Percentiles rank a stretch among this genome's conserved stretches.
Conservation (phyloP, 495 filamentous ascomycete species). For the Xylaria bambusicola region DNA sequence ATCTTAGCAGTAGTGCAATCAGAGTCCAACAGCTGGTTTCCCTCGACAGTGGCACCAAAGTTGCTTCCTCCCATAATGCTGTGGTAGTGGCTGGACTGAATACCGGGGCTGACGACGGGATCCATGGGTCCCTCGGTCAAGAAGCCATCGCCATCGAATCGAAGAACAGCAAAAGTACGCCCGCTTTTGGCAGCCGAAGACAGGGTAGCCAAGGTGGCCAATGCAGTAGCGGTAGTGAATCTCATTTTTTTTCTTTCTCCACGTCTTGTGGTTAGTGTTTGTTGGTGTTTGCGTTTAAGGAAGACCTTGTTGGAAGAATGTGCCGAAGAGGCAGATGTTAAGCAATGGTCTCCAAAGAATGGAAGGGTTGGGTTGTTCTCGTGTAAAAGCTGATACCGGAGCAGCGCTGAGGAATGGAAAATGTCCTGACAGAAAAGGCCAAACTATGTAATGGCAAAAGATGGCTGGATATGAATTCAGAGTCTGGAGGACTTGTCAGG, state of each 20-base stretch:
- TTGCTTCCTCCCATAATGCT: conserved; percentile 69
- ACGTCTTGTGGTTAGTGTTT: conserved; percentile 5
- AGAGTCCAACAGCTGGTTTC: conserved; percentile 57
- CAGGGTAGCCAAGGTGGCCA: conserved; percentile 34
- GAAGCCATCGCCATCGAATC: conserved; percentile 45
- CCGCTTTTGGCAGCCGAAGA: conserved; percentile 35
- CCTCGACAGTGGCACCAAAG: conserved; percentile 65
- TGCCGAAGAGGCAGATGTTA: conserved; percentile 3
- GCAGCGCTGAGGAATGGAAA: conserved; percentile 10
- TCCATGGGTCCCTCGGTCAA: conserved; percentile 63
- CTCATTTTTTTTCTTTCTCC: conserved; percentile 30
- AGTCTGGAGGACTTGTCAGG: conserved; percentile 15
- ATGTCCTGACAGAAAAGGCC: background rate
- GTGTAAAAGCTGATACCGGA: conserved; percentile 26
- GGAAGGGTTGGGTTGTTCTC: conserved; percentile 1
- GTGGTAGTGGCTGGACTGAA: conserved; percentile 63
- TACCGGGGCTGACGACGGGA: conserved; percentile 64
- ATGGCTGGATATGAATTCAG: background rate
- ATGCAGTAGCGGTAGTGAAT: conserved; percentile 25
- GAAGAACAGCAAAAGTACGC: conserved; percentile 49
- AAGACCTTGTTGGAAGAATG: background rate
- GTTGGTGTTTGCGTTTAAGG: conserved; percentile 13
- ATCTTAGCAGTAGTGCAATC: conserved; percentile 67
- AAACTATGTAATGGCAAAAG: background rate
- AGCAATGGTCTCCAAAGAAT: conserved; percentile 7